Conservation (phyloP, 2,329 filamentous ascomycete genomes). For the Zymoseptoria pseudotritici region DNA sequence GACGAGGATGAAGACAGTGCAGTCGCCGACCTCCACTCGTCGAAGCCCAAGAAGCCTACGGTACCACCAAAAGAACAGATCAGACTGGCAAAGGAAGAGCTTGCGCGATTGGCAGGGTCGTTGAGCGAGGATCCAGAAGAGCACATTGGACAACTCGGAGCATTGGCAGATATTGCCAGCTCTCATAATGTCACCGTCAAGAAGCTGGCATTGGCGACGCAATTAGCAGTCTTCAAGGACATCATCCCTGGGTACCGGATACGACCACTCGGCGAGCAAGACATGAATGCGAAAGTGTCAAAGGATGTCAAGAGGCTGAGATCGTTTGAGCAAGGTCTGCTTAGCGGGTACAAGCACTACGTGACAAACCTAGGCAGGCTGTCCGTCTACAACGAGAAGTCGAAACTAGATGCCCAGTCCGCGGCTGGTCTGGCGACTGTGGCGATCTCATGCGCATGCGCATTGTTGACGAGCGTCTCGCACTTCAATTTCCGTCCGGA, state of each 20-base stretch:
- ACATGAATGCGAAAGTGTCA: constrained; percentile 70
- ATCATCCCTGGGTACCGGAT: constrained; percentile 95
- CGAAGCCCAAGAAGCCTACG: constrained; percentile 48
- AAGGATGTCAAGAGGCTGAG: constrained; percentile 82
- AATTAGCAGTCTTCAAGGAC: constrained; percentile 88
- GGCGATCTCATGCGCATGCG: constrained; percentile 80
- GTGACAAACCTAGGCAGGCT: constrained; percentile 66
- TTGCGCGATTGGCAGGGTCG: constrained; percentile 71
- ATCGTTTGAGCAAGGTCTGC: constrained; percentile 78
- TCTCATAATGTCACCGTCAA: constrained; percentile 66
- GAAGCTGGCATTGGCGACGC: constrained; percentile 79
- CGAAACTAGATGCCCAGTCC: constrained; percentile 32
- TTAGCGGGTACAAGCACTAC: constrained; percentile 78
- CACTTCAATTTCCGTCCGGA: constrained; percentile 97
- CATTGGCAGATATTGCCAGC: constrained; percentile 64
- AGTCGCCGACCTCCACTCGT: constrained; percentile 41
- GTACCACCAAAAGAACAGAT: constrained; percentile 74
- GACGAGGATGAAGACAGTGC: constrained; percentile 44
- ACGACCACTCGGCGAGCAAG: constrained; percentile 68
- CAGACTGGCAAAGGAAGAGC: constrained; percentile 78
- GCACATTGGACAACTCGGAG: constrained; percentile 70
- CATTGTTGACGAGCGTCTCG: constrained; percentile 69
- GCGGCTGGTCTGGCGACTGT: constrained; percentile 53
- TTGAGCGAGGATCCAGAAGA: constrained; percentile 94
- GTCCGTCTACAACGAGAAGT: constrained; percentile 48